Evolutionary conservation across 2,329 filamentous ascomycete genomes (phyloP).

Genomic region (Trichoderma koningiopsis): DNA sequence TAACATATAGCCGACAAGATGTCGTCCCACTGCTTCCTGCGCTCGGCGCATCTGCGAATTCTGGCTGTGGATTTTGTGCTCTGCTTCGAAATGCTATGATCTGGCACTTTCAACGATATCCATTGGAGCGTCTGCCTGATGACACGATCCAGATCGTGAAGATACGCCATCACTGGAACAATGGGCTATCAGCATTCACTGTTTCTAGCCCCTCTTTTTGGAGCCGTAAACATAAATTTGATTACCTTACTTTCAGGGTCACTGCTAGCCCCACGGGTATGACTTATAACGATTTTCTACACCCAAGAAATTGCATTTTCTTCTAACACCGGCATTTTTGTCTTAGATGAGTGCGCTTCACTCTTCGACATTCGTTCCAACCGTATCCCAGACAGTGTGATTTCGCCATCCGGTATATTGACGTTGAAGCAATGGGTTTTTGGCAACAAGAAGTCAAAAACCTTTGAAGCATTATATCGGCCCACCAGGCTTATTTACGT

Average conservation of each 20-base stretch:
- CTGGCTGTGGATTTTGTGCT: neutral
- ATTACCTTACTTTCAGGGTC: neutral
- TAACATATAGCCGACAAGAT: neutral
- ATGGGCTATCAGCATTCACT: neutral
- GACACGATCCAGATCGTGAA: neutral
- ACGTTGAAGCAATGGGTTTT: constrained; percentile 7
- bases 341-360: constrained; percentile 1
- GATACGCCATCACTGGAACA: neutral
- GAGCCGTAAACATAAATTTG: neutral
- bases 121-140: neutral
- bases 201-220: neutral
- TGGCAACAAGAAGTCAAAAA: neutral
- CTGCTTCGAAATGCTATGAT: constrained; percentile 4
- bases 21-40: neutral
- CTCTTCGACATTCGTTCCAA: neutral
- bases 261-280: neutral
- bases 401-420: neutral
- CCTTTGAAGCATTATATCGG: neutral
- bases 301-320: neutral
- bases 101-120: neutral
- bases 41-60: neutral
- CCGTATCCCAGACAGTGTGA: neutral
- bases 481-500: neutral
- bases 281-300: neutral
- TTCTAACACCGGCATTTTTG: neutral